These are phyloP conservation scores for Saccharomycopsis crataegensis DNA, from an alignment of 1,139 yeast genomes.

Conservation along the genomic window DNA sequence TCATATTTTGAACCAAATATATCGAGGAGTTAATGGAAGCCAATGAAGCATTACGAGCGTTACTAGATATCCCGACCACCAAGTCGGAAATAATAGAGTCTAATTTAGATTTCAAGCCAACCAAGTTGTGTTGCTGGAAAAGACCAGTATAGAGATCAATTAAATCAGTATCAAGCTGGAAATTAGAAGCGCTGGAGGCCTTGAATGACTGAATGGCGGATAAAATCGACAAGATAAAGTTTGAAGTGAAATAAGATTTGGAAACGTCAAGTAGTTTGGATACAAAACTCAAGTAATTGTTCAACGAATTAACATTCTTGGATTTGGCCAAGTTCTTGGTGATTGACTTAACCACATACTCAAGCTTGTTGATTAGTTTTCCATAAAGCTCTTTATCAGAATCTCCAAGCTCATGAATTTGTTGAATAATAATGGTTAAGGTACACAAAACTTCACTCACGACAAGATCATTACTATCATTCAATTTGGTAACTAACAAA, in stretches of 20 bases:
- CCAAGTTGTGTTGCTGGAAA: constrained; percentile 7
- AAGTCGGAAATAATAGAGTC: constrained; percentile 5
- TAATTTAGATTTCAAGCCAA: constrained; percentile 12
- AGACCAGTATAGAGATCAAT: constrained; percentile 9
- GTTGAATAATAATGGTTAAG: constrained; percentile 3
- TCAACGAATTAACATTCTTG: constrained; percentile 4
- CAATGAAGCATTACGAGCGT: constrained; percentile 1
- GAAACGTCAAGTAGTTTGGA: constrained; percentile 4
- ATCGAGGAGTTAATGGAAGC: constrained; percentile 4
- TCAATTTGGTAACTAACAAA: constrained; percentile 7
- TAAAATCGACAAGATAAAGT: constrained; percentile 1
- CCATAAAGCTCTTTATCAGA: neutral
- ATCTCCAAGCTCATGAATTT: neutral
- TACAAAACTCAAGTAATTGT: constrained; percentile 6
- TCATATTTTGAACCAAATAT: constrained; percentile 5
- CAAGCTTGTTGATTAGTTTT: neutral
- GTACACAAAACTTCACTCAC: constrained; percentile 12
- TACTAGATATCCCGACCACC: constrained; percentile 4
- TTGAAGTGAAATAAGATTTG: constrained; percentile 9
- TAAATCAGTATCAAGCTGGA: constrained; percentile 11
- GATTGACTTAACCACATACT: neutral
- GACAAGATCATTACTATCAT: constrained; percentile 15
- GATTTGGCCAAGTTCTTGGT: constrained; percentile 1
- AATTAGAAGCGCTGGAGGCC: neutral
- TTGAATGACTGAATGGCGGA: constrained; percentile 4